Conservation (phyloP, 768 basidiomycete species). For the Tylopilus balloui region DNA sequence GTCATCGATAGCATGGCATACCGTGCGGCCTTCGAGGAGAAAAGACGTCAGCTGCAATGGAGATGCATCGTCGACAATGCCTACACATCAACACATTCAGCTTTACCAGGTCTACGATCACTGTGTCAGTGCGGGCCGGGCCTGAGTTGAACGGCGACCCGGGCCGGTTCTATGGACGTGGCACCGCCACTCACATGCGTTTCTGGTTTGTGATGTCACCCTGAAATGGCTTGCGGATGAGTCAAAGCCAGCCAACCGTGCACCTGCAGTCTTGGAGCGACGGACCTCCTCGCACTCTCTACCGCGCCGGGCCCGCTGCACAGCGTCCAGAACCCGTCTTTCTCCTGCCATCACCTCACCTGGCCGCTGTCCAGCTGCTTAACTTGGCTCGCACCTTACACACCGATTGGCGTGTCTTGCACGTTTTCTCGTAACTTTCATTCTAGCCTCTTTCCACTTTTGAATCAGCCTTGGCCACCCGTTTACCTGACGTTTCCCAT, state of each 20-base stretch:
- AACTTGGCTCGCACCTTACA: slow-evolving; percentile 11
- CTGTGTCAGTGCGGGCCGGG: too few relatives aligned
- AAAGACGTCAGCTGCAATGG: slow-evolving; percentile 3
- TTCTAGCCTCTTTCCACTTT: slow-evolving; percentile 27
- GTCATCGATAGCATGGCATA: slow-evolving; percentile 21
- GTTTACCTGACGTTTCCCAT: slow-evolving; percentile 38
- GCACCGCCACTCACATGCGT: slow-evolving; percentile 25
- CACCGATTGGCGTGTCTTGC: slow-evolving; percentile 27
- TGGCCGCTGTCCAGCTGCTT: slow-evolving; percentile 10
- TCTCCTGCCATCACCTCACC: slow-evolving; percentile 2
- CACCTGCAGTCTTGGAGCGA: slow-evolving; percentile 13
- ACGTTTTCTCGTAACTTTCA: slow-evolving; percentile 31
- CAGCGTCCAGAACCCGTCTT: slow-evolving; percentile 10
- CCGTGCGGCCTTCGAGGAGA: slow-evolving; percentile 41
- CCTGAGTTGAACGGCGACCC: too few relatives aligned
- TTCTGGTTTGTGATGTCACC: slow-evolving; percentile 27
- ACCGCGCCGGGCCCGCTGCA: slow-evolving; percentile 5
- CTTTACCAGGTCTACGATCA: slow-evolving; percentile 43
- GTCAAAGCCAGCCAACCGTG: slow-evolving; percentile 2
- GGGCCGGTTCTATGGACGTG: too few relatives aligned
- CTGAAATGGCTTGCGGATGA: slow-evolving; percentile 9
- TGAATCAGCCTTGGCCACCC: slow-evolving; percentile 29
- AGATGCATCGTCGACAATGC: slow-evolving; percentile 18
- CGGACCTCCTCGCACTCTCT: not conserved
- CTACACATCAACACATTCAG: slow-evolving; percentile 78